Conservation (phyloP, 1,284 basidiomycete genomes). For the Heterobasidion annosum region DNA sequence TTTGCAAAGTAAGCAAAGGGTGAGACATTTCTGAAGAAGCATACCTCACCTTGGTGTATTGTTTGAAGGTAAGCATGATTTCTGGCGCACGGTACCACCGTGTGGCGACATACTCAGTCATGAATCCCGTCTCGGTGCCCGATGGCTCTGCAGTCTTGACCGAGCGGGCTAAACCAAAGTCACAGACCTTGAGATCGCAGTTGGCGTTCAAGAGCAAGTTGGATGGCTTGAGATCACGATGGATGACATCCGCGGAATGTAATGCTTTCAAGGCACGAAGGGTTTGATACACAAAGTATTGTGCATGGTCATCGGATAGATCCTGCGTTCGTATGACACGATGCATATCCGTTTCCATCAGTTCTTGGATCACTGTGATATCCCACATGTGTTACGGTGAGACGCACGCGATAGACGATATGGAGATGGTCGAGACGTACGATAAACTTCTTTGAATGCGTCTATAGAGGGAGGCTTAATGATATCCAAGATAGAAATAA, state of each 20-base stretch:
- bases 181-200: constrained; percentile 93
- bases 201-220: constrained; percentile 95
- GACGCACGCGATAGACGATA: background rate
- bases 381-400: background rate
- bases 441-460: constrained; percentile 88
- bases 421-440: constrained; percentile 32
- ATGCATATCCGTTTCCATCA: constrained; percentile 72
- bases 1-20: constrained; percentile 6
- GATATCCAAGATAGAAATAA: constrained; percentile 93
- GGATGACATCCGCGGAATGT: constrained; percentile 91
- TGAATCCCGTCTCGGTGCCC: constrained; percentile 81
- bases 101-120: constrained; percentile 95
- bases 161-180: constrained; percentile 86
- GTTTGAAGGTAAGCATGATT: constrained; percentile 95
- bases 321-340: constrained; percentile 73
- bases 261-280: constrained; percentile 90
- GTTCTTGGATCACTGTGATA: constrained; percentile 59
- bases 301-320: constrained; percentile 72
- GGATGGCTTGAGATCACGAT: constrained; percentile 93
- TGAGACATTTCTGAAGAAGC: background rate
- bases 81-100: constrained; percentile 92
- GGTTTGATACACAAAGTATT: constrained; percentile 81
- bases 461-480: constrained; percentile 86
- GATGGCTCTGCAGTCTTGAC: constrained; percentile 81
- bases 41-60: constrained; percentile 75